Evolutionary conservation across 495 filamentous ascomycete genomes (phyloP).

Genomic region (Melanomma pulvis-pyrius): DNA sequence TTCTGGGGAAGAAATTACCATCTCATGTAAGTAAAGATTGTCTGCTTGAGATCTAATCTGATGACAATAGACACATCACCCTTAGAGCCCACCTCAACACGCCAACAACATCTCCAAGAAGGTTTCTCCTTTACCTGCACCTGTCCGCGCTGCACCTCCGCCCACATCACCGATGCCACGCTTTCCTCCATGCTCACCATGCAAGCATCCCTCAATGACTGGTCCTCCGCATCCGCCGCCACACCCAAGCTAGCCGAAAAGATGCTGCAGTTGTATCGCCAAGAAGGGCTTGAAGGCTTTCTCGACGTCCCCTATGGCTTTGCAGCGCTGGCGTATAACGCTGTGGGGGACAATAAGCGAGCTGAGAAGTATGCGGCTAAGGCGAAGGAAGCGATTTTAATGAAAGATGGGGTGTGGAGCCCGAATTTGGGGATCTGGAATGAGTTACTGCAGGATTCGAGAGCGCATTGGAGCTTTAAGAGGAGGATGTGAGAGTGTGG

Average conservation of each 20-base stretch:
- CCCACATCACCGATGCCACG: constrained; percentile 9
- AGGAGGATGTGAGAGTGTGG: background rate
- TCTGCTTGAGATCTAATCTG: background rate
- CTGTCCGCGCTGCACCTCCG: constrained; percentile 24
- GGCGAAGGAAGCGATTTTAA: constrained; percentile 33
- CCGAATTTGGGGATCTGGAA: constrained; percentile 28
- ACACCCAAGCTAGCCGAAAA: constrained; percentile 33
- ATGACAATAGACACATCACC: constrained; percentile 37
- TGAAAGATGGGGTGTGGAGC: constrained; percentile 44
- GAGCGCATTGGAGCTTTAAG: constrained; percentile 31
- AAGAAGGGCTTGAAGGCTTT: constrained; percentile 40
- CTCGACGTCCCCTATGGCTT: constrained; percentile 39
- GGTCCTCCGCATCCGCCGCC: constrained; percentile 9
- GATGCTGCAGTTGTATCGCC: constrained; percentile 37
- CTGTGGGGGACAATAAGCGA: constrained; percentile 32
- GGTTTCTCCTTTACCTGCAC: constrained; percentile 36
- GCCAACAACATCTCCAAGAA: constrained; percentile 20
- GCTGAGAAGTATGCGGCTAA: constrained; percentile 34
- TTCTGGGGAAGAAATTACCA: constrained; percentile 32
- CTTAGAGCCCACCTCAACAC: constrained; percentile 11
- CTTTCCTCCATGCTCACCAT: constrained; percentile 10
- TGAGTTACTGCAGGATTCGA: constrained; percentile 22
- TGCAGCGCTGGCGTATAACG: constrained; percentile 39
- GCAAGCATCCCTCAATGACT: constrained; percentile 29
- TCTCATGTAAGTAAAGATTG: constrained; percentile 19